These are phyloP conservation scores for Didymosphaeria variabile DNA, from an alignment of 2,329 filamentous ascomycete species.

Conservation along the genomic window DNA sequence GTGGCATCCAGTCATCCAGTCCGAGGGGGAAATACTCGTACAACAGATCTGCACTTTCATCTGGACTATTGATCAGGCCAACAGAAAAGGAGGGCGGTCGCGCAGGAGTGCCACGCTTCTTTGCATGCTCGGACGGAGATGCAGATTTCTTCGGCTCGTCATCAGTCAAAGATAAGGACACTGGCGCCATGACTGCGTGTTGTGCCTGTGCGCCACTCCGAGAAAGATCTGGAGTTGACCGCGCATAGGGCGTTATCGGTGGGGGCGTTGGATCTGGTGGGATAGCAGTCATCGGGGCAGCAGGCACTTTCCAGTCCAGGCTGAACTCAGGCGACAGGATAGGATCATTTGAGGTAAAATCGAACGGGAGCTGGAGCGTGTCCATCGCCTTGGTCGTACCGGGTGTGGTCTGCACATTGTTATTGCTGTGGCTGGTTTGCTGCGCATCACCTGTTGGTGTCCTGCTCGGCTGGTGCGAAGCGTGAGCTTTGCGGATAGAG, in stretches of 20 bases:
- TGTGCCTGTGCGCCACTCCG: conserved; percentile 43
- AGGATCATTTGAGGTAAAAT: conserved; percentile 53
- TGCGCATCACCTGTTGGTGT: conserved; percentile 49
- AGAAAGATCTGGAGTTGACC: conserved; percentile 63
- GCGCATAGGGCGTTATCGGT: conserved; percentile 55
- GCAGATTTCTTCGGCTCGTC: conserved; percentile 59
- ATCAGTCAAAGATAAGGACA: conserved; percentile 65
- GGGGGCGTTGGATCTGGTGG: conserved; percentile 50
- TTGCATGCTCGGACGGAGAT: conserved; percentile 44
- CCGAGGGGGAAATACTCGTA: conserved; percentile 96
- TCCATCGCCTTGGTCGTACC: conserved; percentile 44
- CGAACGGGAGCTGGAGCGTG: conserved; percentile 51
- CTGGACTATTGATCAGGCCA: conserved; percentile 66
- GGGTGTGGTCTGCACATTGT: conserved; percentile 35
- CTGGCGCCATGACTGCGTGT: conserved; percentile 57
- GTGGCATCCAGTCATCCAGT: conserved; percentile 91
- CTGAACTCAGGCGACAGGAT: conserved; percentile 52
- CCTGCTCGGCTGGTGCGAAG: conserved; percentile 46
- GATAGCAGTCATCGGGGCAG: conserved; percentile 54
- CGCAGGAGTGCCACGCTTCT: conserved; percentile 49
- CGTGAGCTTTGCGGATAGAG: conserved; percentile 72
- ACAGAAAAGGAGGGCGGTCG: conserved; percentile 57
- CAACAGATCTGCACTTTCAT: conserved; percentile 81
- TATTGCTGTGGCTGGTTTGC: conserved; percentile 35
- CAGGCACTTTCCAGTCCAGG: conserved; percentile 56